These are phyloP conservation scores for Monsonia emarginata DNA, from an alignment of 441 rosid genomes.

Conservation along the genomic window DNA sequence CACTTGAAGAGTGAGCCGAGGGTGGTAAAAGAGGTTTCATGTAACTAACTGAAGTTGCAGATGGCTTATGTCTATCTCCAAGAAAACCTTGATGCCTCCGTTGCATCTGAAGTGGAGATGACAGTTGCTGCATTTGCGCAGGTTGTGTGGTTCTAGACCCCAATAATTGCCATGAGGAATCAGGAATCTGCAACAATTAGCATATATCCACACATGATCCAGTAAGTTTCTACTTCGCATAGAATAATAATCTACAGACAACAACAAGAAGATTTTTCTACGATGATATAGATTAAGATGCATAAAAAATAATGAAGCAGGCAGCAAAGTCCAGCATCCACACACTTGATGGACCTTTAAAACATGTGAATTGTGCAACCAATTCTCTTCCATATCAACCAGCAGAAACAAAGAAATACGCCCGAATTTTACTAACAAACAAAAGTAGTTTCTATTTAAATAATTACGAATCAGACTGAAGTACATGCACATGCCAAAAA, in stretches of 20 bases:
- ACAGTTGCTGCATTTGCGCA: constrained; percentile 33
- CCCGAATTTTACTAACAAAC: background rate
- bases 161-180: constrained; percentile 36
- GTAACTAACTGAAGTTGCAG: constrained; percentile 32
- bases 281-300: too few relatives aligned
- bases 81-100: constrained; percentile 40
- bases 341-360: too few relatives aligned
- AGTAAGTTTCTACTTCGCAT: background rate
- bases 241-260: background rate
- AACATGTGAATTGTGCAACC: background rate
- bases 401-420: background rate
- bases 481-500: background rate
- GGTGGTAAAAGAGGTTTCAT: constrained; percentile 34
- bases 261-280: background rate
- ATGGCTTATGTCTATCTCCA: constrained; percentile 45
- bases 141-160: constrained; percentile 32
- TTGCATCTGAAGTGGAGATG: constrained; percentile 45
- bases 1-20: constrained; percentile 6
- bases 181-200: constrained; percentile 8
- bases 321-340: background rate
- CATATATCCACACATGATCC: background rate
- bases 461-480: background rate
- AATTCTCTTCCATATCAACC: background rate
- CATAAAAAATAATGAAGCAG: background rate
- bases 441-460: background rate